These are phyloP conservation scores for Piper betle DNA, from an alignment of 164 flowering plant species.

Conservation along the genomic window DNA sequence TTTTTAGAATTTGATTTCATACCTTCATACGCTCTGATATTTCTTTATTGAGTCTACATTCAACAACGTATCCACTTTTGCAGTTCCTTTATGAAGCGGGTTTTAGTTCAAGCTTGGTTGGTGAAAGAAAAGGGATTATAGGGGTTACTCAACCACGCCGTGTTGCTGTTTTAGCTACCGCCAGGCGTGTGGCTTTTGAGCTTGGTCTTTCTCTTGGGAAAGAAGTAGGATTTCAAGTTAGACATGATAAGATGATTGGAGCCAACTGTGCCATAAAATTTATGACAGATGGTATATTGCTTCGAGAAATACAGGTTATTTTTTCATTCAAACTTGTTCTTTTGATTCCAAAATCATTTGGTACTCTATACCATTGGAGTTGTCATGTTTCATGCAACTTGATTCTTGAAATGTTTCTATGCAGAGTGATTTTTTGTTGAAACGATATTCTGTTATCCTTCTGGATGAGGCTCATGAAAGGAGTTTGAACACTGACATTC, in stretches of 20 bases:
- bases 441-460: conserved; percentile 65
- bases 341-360: too few relatives aligned
- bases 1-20: neutral
- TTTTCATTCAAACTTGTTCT: neutral
- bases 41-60: neutral
- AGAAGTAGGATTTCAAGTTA: conserved; percentile 95
- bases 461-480: conserved; percentile 99
- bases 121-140: conserved; percentile 47
- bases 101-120: conserved; percentile 44
- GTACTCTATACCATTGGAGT: neutral
- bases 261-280: conserved; percentile 71
- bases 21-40: neutral
- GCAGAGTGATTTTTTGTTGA: conserved; percentile 78
- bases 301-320: conserved; percentile 82
- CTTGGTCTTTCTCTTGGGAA: conserved; percentile 73
- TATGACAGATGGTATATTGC: conserved; percentile 98
- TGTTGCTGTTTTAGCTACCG: conserved; percentile 96
- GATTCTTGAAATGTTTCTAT: conserved; percentile 8
- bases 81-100: conserved; percentile 99
- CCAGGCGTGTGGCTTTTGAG: conserved; percentile 85
- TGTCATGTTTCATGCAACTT: neutral
- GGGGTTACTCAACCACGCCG: conserved; percentile 98
- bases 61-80: conserved; percentile 1
- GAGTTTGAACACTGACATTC: conserved; percentile 94
- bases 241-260: conserved; percentile 84